These are phyloP conservation scores for Heteromeles arbutifolia DNA, from an alignment of 306 rosid genomes.

Conservation along the genomic window DNA sequence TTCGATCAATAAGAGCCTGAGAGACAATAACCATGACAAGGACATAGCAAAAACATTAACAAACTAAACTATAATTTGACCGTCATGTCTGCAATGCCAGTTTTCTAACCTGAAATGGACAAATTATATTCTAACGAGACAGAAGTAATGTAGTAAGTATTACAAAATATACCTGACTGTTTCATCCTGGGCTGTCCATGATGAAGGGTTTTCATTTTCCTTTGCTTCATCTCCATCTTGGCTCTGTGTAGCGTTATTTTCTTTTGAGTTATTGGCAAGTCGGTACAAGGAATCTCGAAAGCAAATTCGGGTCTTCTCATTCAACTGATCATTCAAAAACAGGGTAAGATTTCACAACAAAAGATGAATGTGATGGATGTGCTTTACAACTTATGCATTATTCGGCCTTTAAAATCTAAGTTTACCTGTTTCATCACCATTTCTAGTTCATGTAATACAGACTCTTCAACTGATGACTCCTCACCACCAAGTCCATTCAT, in stretches of 20 bases:
- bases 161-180: constrained; percentile 33
- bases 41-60: background rate
- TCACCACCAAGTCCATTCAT: constrained; percentile 16
- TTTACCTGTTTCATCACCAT: constrained; percentile 51
- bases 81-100: background rate
- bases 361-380: background rate
- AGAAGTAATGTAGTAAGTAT: background rate
- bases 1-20: constrained; percentile 8
- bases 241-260: constrained; percentile 10
- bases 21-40: constrained; percentile 1
- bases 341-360: constrained; percentile 15
- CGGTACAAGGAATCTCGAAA: constrained; percentile 78
- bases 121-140: background rate
- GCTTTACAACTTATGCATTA: background rate
- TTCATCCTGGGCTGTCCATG: constrained; percentile 21
- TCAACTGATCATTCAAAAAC: constrained; percentile 30
- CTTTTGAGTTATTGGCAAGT: constrained; percentile 55
- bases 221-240: constrained; percentile 18
- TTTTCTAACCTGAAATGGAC: background rate
- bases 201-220: constrained; percentile 13
- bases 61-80: background rate
- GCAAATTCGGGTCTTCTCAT: constrained; percentile 52
- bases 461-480: constrained; percentile 47
- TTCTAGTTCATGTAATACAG: constrained; percentile 52
- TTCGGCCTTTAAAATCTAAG: background rate